A percentile compares a stretch with the other conserved stretches of the same genome.
These are phyloP conservation scores for Pseudogymnoascus sp. DNA, from an alignment of 2,329 filamentous ascomycete genomes.

Conservation along the genomic window DNA sequence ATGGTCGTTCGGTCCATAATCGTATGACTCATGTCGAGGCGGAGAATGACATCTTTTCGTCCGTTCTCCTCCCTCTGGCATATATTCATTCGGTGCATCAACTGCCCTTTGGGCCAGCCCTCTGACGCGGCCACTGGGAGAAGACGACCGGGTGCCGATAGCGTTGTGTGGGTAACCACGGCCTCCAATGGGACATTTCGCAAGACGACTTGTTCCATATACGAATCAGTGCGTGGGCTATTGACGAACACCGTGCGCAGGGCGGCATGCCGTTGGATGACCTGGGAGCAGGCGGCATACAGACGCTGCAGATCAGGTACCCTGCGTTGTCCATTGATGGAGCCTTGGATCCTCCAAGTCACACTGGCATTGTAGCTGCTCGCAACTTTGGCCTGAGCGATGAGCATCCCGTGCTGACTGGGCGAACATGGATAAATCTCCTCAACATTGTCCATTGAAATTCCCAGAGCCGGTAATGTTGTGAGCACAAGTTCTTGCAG, in stretches of 20 bases:
- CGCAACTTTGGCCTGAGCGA: slow-evolving; percentile 13
- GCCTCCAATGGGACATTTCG: neutral
- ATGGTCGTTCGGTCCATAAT: slow-evolving; percentile 7
- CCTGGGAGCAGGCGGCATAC: slow-evolving; percentile 20
- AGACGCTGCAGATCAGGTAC: slow-evolving; percentile 16
- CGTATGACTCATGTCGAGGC: neutral
- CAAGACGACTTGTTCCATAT: slow-evolving; percentile 24
- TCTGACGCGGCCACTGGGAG: neutral
- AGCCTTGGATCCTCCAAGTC: slow-evolving; percentile 13
- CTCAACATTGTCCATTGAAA: slow-evolving; percentile 14
- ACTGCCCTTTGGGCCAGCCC: neutral
- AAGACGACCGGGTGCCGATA: neutral
- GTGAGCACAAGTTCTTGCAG: neutral
- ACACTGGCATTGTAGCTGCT: slow-evolving; percentile 20
- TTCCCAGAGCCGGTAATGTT: slow-evolving; percentile 6
- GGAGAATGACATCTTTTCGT: neutral
- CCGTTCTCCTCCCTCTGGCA: neutral
- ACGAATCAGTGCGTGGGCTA: slow-evolving; percentile 12
- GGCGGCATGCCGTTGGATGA: slow-evolving; percentile 24
- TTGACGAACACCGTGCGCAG: slow-evolving; percentile 26
- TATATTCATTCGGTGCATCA: slow-evolving; percentile 8
- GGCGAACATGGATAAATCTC: slow-evolving; percentile 17
- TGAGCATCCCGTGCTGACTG: slow-evolving; percentile 16
- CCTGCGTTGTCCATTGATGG: neutral
- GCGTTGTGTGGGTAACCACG: neutral